Evolutionary conservation across 2,329 filamentous ascomycete genomes (phyloP).

Genomic region (Tricladium varicosporioides): DNA sequence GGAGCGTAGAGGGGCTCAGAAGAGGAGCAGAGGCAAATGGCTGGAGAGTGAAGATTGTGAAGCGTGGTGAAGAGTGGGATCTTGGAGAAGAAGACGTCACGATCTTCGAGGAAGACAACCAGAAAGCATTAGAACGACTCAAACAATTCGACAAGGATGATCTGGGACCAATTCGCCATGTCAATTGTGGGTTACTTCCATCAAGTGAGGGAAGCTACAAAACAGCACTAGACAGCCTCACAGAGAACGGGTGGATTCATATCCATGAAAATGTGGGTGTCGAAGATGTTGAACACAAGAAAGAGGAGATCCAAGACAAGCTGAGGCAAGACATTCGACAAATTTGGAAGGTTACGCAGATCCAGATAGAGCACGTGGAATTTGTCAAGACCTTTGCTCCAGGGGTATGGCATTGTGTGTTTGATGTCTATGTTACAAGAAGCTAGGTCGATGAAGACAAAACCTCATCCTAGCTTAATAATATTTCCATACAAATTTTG

Average conservation of each 20-base stretch:
- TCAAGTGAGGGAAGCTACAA: slow-evolving; percentile 54
- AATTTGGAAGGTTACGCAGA: slow-evolving; percentile 14
- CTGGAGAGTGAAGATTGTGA: slow-evolving; percentile 59
- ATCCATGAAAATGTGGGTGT: slow-evolving; percentile 65
- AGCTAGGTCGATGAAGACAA: not conserved
- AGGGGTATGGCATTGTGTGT: slow-evolving; percentile 68
- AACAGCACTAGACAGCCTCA: slow-evolving; percentile 46
- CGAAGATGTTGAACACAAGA: slow-evolving; percentile 45
- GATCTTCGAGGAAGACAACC: slow-evolving; percentile 69
- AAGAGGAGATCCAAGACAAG: slow-evolving; percentile 23
- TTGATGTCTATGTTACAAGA: slow-evolving; percentile 50
- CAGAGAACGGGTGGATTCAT: slow-evolving; percentile 55
- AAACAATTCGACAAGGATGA: slow-evolving; percentile 34
- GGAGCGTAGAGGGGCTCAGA: slow-evolving; percentile 80
- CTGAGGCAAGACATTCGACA: slow-evolving; percentile 18
- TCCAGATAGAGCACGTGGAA: slow-evolving; percentile 55
- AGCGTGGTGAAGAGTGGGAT: slow-evolving; percentile 36
- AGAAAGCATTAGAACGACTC: slow-evolving; percentile 36
- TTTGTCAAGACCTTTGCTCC: slow-evolving; percentile 69
- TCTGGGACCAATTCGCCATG: slow-evolving; percentile 42
- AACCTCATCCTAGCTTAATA: too few relatives aligned
- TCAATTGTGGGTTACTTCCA: slow-evolving; percentile 64
- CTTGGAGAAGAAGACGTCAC: slow-evolving; percentile 53
- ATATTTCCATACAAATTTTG: not conserved
- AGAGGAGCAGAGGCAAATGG: slow-evolving; percentile 70